Base-by-base conservation (phyloP, 805 yeast species). In the Candida pseudoglaebosa region DNA sequence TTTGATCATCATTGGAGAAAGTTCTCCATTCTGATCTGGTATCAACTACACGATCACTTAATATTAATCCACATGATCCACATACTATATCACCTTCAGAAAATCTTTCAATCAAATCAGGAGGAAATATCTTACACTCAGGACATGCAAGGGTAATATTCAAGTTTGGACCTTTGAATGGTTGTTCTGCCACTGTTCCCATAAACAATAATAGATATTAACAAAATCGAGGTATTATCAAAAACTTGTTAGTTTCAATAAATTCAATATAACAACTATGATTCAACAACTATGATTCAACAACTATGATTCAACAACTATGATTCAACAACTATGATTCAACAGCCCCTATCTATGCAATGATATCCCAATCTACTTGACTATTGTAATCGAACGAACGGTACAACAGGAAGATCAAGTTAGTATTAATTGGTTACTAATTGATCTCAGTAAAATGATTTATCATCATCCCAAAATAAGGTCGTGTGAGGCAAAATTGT, bases 11-110 rank as follows among this genome's bases (percentile, higher is more conserved):
- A 57, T 93, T 93, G 43, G 95, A 83, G 61, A 91, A 91, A 2
- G 99, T 93, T 70, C 99, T 85, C 99, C 99, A 91, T 70, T 91
- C 99, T 1, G 96, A 87, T 49, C 98, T 74, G 4, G 95, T 90
- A 55, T 91, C 99, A 21, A 91, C 96, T 37, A 91, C 82, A 47
- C 90, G 75, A 57, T 89, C 95, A 50, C 95, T 86, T 17, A 93
- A 74, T 1, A 91, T 98, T 41, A 93, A 70, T 2, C 99, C 99
- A 70, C 99, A 93, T 45, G 89, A 74, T 2, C 96, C 98, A 68
- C 99, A 91, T n/a, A 91, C 96, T 52, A 93, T 89, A 62, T 91
- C 99, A 30, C 99, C 99, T 60, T 91, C 98, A 50, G 95, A 84
- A 55, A 90, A 95, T 50, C 97, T 71, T 66, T 91, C 99, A 18